phyloP scores from a whole-genome alignment of 768 basidiomycete genomes.

The Astraeus odoratus region DNA sequence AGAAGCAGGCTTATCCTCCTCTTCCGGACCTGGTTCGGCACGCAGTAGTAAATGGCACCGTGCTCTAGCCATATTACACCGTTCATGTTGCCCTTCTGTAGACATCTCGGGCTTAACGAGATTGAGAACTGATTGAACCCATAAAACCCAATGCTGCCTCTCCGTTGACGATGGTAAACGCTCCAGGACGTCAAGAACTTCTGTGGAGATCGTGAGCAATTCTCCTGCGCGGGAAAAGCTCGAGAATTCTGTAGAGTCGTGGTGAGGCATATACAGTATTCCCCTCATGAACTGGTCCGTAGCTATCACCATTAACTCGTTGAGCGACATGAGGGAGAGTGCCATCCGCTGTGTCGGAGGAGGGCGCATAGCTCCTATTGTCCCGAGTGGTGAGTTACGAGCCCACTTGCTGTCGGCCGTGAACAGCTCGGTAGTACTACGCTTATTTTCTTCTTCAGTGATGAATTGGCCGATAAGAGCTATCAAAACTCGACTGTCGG shows the following conservation, averaged over 20 bases:
- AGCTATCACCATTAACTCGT: conserved; percentile 52
- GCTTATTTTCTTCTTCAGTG: neutral
- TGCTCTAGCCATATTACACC: neutral
- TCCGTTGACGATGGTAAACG: conserved; percentile 39
- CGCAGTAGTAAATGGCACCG: neutral
- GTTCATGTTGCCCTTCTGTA: neutral
- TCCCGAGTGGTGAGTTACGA: conserved; percentile 43
- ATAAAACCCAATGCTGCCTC: conserved; percentile 50
- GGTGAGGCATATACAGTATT: conserved; percentile 67
- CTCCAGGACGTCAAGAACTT: conserved; percentile 55
- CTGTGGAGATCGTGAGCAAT: conserved; percentile 56
- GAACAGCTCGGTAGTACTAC: neutral
- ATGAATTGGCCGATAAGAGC: conserved; percentile 40
- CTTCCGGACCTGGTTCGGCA: neutral
- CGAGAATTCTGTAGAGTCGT: conserved; percentile 19
- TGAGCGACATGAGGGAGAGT: conserved; percentile 33
- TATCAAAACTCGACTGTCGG: conserved; percentile 62
- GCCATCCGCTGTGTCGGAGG: conserved; percentile 45
- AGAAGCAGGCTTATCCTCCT: neutral
- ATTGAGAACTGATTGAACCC: conserved; percentile 54
- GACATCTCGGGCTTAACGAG: conserved; percentile 41
- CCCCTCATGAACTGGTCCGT: conserved; percentile 66
- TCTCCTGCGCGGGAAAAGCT: conserved; percentile 51
- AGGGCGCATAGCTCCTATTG: conserved; percentile 42
- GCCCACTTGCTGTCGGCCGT: conserved; percentile 34